phyloP scores from a whole-genome alignment of 2,329 filamentous ascomycete species.

The Triangularia verruculosa region DNA sequence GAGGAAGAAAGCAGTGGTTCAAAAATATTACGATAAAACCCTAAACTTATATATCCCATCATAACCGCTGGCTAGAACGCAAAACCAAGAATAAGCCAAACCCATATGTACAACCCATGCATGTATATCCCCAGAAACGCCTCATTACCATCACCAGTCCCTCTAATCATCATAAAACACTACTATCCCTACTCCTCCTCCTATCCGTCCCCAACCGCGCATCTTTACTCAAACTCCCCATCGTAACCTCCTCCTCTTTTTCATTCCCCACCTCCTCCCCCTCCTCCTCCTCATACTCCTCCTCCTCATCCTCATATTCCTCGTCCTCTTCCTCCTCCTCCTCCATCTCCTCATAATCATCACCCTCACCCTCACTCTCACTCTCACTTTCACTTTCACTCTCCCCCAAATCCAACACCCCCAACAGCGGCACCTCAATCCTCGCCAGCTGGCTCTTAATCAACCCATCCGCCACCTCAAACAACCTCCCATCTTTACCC shows the following conservation, averaged over 20 bases:
- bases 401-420: constrained; percentile 44
- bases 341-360: constrained; percentile 27
- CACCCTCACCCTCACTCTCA: constrained; percentile 27
- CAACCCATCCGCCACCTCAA: constrained; percentile 44
- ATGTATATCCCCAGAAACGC: not conserved
- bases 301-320: constrained; percentile 30
- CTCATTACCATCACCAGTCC: not conserved
- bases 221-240: constrained; percentile 12
- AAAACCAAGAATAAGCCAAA: not conserved
- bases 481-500: constrained; percentile 41
- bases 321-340: constrained; percentile 30
- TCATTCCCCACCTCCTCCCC: constrained; percentile 30
- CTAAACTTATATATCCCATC: not conserved
- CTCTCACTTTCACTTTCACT: constrained; percentile 41
- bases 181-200: not conserved
- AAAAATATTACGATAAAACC: not conserved
- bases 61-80: not conserved
- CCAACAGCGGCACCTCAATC: constrained; percentile 46
- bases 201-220: constrained; percentile 13
- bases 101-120: not conserved
- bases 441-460: constrained; percentile 47
- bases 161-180: not conserved
- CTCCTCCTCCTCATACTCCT: constrained; percentile 28
- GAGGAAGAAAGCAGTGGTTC: not conserved
- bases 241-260: constrained; percentile 15